Percentiles rank a stretch among this genome's conserved stretches.
phyloP scores from a whole-genome alignment of 352 stramenopile genomes.

The Peronospora farinosa region DNA sequence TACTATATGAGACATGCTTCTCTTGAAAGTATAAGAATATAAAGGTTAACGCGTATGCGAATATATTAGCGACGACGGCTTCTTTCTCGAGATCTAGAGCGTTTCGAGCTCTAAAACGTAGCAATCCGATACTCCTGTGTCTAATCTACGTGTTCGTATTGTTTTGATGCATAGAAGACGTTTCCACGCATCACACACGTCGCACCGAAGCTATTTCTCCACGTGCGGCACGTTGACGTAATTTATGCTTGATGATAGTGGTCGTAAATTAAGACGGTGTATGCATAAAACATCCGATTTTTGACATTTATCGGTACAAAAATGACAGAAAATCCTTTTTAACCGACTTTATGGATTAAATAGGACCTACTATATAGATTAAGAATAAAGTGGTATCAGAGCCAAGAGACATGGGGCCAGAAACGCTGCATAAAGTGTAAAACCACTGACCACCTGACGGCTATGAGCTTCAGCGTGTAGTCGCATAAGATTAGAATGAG shows the following conservation, averaged over 20 bases:
- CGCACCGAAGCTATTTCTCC: slow-evolving; percentile 36
- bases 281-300: slow-evolving; percentile 6
- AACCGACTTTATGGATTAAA: no score
- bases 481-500: no score
- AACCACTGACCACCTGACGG: slow-evolving; percentile 1
- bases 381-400: no score
- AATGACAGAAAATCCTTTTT: no score
- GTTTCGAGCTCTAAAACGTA: background rate
- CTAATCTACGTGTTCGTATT: background rate
- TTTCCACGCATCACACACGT: slow-evolving; percentile 2
- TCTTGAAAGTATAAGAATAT: slow-evolving; percentile 12
- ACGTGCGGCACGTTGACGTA: slow-evolving; percentile 3
- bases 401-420: slow-evolving; percentile 5
- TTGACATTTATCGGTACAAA: no score
- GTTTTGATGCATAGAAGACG: background rate
- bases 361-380: no score
- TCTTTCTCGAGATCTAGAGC: background rate
- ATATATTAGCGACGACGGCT: background rate
- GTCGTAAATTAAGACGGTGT: slow-evolving; percentile 15
- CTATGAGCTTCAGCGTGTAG: no score
- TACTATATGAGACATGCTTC: background rate
- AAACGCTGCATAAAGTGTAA: slow-evolving; percentile 3
- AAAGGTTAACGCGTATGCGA: slow-evolving; percentile 2
- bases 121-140: slow-evolving; percentile 2
- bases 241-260: slow-evolving; percentile 23